Conservation (phyloP, 2,329 filamentous ascomycete genomes). For the Ophiostoma australiae region DNA sequence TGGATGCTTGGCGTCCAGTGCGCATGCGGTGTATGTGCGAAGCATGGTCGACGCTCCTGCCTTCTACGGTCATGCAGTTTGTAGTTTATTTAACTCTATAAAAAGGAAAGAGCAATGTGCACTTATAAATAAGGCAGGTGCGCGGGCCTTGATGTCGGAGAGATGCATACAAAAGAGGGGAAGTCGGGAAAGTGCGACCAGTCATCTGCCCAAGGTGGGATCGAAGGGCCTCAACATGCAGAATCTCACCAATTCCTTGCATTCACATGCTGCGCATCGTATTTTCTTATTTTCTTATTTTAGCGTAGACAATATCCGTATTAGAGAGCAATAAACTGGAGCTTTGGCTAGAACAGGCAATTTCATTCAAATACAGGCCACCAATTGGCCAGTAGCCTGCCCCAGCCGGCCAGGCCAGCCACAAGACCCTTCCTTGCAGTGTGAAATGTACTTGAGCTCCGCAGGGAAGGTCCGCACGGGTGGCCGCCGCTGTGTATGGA, state of each 20-base stretch:
- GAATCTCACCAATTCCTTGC: neutral
- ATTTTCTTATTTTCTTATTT: neutral
- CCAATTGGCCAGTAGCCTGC: conserved; percentile 16
- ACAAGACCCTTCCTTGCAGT: neutral
- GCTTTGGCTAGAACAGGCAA: conserved; percentile 20
- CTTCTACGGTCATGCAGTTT: too few species aligned
- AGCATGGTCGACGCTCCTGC: neutral
- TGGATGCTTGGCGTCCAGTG: neutral
- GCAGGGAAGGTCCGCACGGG: conserved; percentile 4
- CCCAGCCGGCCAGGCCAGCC: too few species aligned
- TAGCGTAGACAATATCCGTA: neutral
- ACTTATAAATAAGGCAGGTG: neutral
- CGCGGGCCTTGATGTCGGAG: neutral
- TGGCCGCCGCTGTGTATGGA: neutral
- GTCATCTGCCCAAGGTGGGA: neutral
- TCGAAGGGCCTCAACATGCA: neutral
- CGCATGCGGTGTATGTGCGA: neutral
- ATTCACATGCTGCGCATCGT: conserved; percentile 1
- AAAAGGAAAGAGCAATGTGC: neutral
- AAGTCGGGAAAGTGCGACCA: neutral
- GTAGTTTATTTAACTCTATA: neutral
- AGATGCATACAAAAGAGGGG: conserved; percentile 8
- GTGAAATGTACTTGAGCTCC: conserved; percentile 2
- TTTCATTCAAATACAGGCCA: conserved; percentile 14
- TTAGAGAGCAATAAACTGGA: conserved; percentile 1